These are phyloP conservation scores for Russula vinacea DNA, from an alignment of 768 basidiomycete genomes.

Conservation along the genomic window DNA sequence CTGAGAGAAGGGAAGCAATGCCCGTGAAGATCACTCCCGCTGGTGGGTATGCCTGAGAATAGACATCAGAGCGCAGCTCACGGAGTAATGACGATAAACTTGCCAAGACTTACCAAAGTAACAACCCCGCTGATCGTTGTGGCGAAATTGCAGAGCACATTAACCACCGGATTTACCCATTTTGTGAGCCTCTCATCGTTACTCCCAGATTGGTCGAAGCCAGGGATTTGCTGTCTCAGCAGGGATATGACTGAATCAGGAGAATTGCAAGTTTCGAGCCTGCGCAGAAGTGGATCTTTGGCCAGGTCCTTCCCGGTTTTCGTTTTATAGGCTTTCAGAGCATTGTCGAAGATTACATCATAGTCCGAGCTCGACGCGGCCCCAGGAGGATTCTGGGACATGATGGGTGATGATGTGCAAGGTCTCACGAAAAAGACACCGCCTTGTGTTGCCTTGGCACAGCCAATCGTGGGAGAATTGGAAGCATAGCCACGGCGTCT, in stretches of 20 bases:
- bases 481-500: too few relatives aligned
- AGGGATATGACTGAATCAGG: background rate
- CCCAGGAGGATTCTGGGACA: background rate
- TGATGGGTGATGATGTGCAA: background rate
- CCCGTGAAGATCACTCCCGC: background rate
- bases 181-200: background rate
- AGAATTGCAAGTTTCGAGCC: background rate
- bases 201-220: background rate
- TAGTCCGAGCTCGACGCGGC: background rate
- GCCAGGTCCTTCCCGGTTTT: background rate
- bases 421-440: too few relatives aligned
- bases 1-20: conserved; percentile 1
- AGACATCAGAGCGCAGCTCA: background rate
- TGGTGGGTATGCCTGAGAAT: background rate
- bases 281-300: background rate
- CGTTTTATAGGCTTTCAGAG: background rate
- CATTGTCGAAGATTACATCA: background rate
- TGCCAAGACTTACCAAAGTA: background rate
- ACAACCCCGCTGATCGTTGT: background rate
- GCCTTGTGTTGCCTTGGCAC: too few relatives aligned
- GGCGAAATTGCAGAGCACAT: background rate
- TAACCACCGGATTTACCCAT: background rate
- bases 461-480: too few relatives aligned
- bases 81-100: too few relatives aligned
- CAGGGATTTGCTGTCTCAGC: background rate